phyloP scores from a whole-genome alignment of 2,329 filamentous ascomycete genomes.

The Ophiostoma perfectum region DNA sequence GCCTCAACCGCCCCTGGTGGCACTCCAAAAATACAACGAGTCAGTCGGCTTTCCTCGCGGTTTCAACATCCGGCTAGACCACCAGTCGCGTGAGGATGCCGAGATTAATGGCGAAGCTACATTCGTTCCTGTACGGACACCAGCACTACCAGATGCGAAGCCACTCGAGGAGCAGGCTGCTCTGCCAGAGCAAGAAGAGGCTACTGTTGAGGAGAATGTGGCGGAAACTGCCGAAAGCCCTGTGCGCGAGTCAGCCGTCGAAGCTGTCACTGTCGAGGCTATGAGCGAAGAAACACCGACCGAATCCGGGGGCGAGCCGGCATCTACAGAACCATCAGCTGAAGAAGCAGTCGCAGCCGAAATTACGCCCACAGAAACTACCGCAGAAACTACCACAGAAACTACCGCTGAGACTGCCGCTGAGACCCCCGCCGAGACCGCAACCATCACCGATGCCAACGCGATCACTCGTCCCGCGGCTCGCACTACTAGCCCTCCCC shows the following conservation, averaged over 20 bases:
- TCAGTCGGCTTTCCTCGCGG: conserved; percentile 32
- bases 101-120: conserved; percentile 62
- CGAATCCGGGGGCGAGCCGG: no score
- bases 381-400: background rate
- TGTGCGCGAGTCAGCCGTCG: background rate
- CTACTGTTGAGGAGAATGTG: background rate
- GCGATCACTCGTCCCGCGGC: background rate
- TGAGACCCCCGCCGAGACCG: background rate
- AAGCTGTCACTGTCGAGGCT: background rate
- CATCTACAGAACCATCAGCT: background rate
- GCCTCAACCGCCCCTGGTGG: conserved; percentile 62
- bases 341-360: background rate
- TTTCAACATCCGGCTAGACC: conserved; percentile 56
- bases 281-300: no score
- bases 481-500: background rate
- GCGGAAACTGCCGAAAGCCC: background rate
- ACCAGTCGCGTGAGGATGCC: conserved; percentile 69
- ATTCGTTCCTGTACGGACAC: conserved; percentile 38
- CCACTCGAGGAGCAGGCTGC: background rate
- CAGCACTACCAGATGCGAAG: background rate
- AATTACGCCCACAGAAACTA: background rate
- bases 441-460: background rate
- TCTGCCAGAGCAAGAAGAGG: background rate
- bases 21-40: conserved; percentile 48
- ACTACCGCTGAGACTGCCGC: background rate